These are phyloP conservation scores for Schwanniomyces pseudopolymorphus DNA, from an alignment of 805 yeast genomes.

Conservation along the genomic window DNA sequence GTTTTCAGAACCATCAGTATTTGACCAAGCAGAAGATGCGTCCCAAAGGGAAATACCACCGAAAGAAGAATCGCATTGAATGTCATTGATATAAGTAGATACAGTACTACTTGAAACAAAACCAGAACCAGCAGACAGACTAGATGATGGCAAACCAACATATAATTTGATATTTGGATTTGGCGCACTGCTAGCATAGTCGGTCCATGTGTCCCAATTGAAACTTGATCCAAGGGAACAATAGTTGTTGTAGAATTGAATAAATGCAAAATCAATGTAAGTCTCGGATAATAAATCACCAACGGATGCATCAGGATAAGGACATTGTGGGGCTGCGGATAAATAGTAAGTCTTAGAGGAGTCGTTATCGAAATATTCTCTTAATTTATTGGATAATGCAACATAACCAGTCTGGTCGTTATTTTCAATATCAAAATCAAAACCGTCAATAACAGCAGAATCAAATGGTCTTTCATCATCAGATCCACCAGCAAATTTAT, in stretches of 20 bases:
- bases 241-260: constrained; percentile 41
- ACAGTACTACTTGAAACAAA: constrained; percentile 23
- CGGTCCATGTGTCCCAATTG: constrained; percentile 37
- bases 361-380: constrained; percentile 20
- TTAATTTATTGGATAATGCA: constrained; percentile 42
- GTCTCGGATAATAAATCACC: constrained; percentile 26
- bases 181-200: constrained; percentile 29
- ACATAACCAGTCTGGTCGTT: constrained; percentile 63
- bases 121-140: constrained; percentile 34
- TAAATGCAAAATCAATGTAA: constrained; percentile 34
- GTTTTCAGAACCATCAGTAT: constrained; percentile 19
- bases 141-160: constrained; percentile 36
- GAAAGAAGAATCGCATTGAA: constrained; percentile 32
- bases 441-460: constrained; percentile 77
- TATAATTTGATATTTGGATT: constrained; percentile 31
- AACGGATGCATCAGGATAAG: constrained; percentile 37
- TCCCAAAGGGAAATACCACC: constrained; percentile 88
- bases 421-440: constrained; percentile 73
- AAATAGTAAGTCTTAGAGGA: constrained; percentile 29
- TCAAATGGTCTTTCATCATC: constrained; percentile 59
- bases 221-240: constrained; percentile 27
- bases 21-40: constrained; percentile 52
- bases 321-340: constrained; percentile 42
- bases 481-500: constrained; percentile 37
- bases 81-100: constrained; percentile 11